Evolutionary conservation across 805 yeast genomes (phyloP), one percentile per base, ranked within the genome.

Genomic region (Candida silvicultrix): DNA sequence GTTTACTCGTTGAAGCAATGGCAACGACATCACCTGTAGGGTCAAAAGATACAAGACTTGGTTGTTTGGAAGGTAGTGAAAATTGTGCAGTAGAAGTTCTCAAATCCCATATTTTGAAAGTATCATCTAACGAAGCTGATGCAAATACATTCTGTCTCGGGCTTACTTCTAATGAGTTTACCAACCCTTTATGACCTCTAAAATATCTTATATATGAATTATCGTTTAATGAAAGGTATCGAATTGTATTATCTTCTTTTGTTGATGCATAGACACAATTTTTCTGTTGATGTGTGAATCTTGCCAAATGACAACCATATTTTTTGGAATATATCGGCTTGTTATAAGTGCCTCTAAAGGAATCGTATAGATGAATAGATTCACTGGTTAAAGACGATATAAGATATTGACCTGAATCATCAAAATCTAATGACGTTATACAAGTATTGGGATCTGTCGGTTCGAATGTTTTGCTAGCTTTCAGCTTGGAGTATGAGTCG

Each of bases 31-130:
- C 67, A 1, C 96, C 96, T 35, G 85, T 77, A 2, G 97, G 94
- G 65, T 92, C 98, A 54, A 81, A 78, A 0, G 94, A 85, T 12
- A 83, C 70, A 23, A 80, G 64, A 4, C 74, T 65, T 10, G 86
- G 81, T 14, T 73, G 70, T 15, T 79, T 75, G 34, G 77, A 71
- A 20, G 77, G 78, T 21, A 82, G 58, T 5, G 74, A 65, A 0
- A 95, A 94, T 47, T 78, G 81, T 18, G 85, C 77, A 47, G 77
- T 73, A 2, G 86, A 70, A 0, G 84, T 71, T 53, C 92, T 70
- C 22, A 85, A 62, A 65, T 94, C 98, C 99, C 99, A 94, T 7
- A 86, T 54, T 51, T 94, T 78, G 1, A 89, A 85, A 0, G 96
- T 80, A 45, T 83, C 76, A 62, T 94, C 99, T 46, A 76, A 62